A percentile compares a stretch with the other conserved stretches of the same genome.
Evolutionary conservation across 345 rosid genomes (phyloP).

Genomic region (Fremontodendron californicum): DNA sequence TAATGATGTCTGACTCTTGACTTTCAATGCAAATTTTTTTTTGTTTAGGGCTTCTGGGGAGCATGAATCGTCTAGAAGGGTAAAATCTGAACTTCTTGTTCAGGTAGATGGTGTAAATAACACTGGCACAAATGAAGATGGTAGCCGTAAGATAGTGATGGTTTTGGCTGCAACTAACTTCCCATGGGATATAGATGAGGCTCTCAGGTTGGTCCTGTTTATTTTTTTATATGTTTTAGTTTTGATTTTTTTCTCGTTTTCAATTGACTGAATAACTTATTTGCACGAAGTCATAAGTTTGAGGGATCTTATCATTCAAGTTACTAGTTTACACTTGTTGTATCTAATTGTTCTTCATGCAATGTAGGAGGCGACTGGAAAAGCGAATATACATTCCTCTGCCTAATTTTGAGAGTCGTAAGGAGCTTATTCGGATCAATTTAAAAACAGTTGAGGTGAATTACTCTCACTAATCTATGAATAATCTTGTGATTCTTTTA

Average conservation of each 20-base stretch:
- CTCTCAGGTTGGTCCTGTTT: constrained; percentile 59
- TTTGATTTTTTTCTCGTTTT: neutral
- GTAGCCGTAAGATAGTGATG: constrained; percentile 95
- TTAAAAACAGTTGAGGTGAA: constrained; percentile 94
- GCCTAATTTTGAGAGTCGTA: constrained; percentile 96
- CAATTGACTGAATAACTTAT: neutral
- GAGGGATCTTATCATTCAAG: constrained; percentile 9
- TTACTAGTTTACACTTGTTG: neutral
- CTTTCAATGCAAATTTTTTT: neutral
- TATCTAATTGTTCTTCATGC: constrained; percentile 14
- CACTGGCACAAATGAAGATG: constrained; percentile 89
- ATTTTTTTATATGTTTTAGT: neutral
- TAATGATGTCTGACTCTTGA: neutral
- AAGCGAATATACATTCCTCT: constrained; percentile 98
- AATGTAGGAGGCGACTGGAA: constrained; percentile 95
- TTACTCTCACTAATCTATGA: neutral
- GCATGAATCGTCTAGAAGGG: constrained; percentile 98
- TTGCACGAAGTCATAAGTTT: neutral
- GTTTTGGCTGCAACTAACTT: constrained; percentile 98
- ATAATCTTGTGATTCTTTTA: neutral
- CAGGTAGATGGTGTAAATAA: constrained; percentile 99
- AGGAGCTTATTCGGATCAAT: constrained; percentile 92
- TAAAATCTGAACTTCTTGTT: constrained; percentile 98
- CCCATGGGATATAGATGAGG: constrained; percentile 99
- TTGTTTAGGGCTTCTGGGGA: constrained; percentile 84